Base-by-base conservation (phyloP, 1,284 basidiomycete genomes). In the Cryptococcus wingfieldii region DNA sequence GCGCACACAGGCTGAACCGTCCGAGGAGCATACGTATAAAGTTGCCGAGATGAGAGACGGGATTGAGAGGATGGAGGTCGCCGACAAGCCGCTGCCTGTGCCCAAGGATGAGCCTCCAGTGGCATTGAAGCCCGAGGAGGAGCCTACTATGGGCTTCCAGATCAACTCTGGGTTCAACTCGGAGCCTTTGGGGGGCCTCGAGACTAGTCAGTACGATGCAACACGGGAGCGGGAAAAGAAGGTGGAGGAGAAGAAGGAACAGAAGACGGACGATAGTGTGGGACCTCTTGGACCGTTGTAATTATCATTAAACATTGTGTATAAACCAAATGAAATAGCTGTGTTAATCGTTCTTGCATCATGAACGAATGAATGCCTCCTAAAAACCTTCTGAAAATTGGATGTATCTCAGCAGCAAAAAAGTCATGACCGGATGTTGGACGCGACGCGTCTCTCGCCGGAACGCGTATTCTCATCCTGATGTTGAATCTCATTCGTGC, bases 51-150 rank as follows among this genome's bases (percentile, higher is more conserved):
- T 71, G 58, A 51, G 66, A 41, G 55, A 50, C 12, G 69, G 71
- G 56, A 63, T 70, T 39, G 69, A 72, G 7, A 48, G 56, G 38
- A 52, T 69, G 12, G 65, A 70, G 51, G 69, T 68, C 34, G 67
- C 68, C 12, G 63, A 62, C 50, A 57, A 61, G 27, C 70, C 70
- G 3, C 51, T 72, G 37, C 70, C 70, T 7, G 42, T 70, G n/a
- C 65, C 68, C 14, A 62, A 62, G n/a, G 45, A 56, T 12, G 51
- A 50, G 31, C 31, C 31, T 34, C 31, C 31, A 34, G 31, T 34
- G 31, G 31, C 31, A 10, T 34, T 10, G 10, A 34, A 34, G 31
- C 31, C 31, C 6, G 6, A 5, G 31, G 31, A 34, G 6, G 31
- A 34, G 10, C 31, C 31, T 34, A 34, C 31, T 8, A 34, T 34